Percentiles rank a stretch among this genome's conserved stretches.
phyloP scores from a whole-genome alignment of 2,329 filamentous ascomycete genomes.

The Teratosphaeriaceae sp. region DNA sequence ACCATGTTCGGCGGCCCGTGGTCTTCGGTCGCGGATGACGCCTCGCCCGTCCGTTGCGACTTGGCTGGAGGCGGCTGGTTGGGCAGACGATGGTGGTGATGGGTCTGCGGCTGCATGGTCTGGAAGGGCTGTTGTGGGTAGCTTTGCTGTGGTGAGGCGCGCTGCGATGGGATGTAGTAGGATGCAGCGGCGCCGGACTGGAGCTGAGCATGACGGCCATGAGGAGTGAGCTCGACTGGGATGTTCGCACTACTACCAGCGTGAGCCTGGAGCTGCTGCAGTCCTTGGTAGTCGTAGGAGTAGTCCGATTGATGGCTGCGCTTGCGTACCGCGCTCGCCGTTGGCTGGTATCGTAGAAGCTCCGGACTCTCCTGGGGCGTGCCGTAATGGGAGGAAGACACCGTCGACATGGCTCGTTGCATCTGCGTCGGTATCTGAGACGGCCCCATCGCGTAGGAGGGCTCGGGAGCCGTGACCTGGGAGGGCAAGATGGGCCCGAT shows the following conservation, averaged over 20 bases:
- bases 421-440: conserved; percentile 21
- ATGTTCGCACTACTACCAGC: conserved; percentile 27
- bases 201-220: conserved; percentile 20
- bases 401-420: conserved; percentile 16
- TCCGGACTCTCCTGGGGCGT: conserved; percentile 25
- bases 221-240: conserved; percentile 33
- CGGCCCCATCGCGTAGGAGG: conserved; percentile 22
- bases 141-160: conserved; percentile 16
- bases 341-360: conserved; percentile 27
- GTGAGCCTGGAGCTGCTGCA: conserved; percentile 32
- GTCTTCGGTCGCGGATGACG: conserved; percentile 34
- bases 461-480: conserved; percentile 21
- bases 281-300: conserved; percentile 34
- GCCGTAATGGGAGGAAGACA: conserved; percentile 23
- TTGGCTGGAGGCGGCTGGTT: conserved; percentile 65
- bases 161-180: conserved; percentile 18
- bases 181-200: conserved; percentile 15
- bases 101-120: conserved; percentile 33
- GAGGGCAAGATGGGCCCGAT: conserved; percentile 22
- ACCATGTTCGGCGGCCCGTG: conserved; percentile 74
- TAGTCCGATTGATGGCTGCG: conserved; percentile 36
- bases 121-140: conserved; percentile 15
- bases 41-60: conserved; percentile 51
- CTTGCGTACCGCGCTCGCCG: conserved; percentile 29
- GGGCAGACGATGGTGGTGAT: conserved; percentile 77